Evolutionary conservation across 2,329 filamentous ascomycete genomes (phyloP).

Genomic region (Immersiporthe knoxdaviesiana): DNA sequence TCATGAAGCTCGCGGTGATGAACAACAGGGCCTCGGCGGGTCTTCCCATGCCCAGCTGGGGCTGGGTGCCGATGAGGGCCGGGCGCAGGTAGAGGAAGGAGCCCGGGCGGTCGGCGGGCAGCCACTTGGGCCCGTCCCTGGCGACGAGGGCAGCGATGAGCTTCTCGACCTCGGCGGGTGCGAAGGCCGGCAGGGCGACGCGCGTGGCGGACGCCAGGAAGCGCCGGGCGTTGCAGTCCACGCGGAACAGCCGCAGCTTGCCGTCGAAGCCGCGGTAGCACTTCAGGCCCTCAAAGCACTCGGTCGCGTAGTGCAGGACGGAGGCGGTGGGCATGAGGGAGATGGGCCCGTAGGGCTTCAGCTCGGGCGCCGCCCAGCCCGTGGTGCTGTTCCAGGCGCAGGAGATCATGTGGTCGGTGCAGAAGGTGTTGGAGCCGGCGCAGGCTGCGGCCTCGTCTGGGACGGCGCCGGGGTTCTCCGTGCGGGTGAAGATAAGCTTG

Average conservation of each 20-base stretch:
- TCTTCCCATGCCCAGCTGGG: conserved; percentile 78
- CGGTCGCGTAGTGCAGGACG: conserved; percentile 84
- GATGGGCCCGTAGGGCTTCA: conserved; percentile 78
- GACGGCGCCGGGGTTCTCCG: conserved; percentile 54
- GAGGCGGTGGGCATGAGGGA: conserved; percentile 80
- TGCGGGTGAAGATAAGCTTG: conserved; percentile 59
- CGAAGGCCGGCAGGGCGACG: conserved; percentile 76
- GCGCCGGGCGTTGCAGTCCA: conserved; percentile 70
- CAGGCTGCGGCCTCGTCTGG: conserved; percentile 54
- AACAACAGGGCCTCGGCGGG: conserved; percentile 88
- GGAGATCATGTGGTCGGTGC: conserved; percentile 89
- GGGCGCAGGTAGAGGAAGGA: conserved; percentile 84
- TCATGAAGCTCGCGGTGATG: conserved; percentile 72
- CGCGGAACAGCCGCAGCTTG: conserved; percentile 76
- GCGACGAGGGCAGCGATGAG: conserved; percentile 73
- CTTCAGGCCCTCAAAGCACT: conserved; percentile 88
- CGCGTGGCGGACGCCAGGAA: conserved; percentile 63
- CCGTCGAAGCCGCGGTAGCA: conserved; percentile 79
- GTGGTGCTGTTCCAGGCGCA: conserved; percentile 61
- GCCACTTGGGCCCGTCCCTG: conserved; percentile 77
- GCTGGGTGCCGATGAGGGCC: conserved; percentile 81
- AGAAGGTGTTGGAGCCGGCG: conserved; percentile 56
- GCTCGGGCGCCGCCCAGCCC: conserved; percentile 75
- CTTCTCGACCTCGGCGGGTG: conserved; percentile 71
- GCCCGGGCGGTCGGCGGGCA: conserved; percentile 70